Base-by-base conservation (phyloP, 257 asterid species). In the Knoxia roxburghii region DNA sequence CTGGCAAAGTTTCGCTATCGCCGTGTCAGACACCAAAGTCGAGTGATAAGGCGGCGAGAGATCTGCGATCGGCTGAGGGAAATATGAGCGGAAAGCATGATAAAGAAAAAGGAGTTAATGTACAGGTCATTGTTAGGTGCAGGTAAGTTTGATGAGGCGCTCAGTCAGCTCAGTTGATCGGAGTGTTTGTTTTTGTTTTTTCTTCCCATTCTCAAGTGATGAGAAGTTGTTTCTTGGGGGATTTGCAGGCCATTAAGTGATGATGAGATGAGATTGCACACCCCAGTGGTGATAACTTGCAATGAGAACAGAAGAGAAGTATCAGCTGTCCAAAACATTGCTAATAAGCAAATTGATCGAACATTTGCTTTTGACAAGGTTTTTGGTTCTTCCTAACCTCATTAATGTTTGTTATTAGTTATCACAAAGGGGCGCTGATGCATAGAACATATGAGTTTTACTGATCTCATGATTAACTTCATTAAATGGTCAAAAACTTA, bases 61-160 rank as follows among this genome's bases (percentile, higher is more conserved):
- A 89, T 92, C 93, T 93, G 61, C 87, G 98, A 93, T 85, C 86
- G 35, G 96, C 84, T 52, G 96, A 93, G 51, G 97, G 97, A 30
- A 81, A 75, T 72, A 73, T 80, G 78, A 93, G 81, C 20, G 98
- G 94, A 9, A 89, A 77, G 82, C 87, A 82, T 30, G 96, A 92
- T 68, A 87, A 78, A 79, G 95, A 86, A 33, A 87, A 88, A 83
- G 98, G 98, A 15, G 98, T 93, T 9, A 89, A 90, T 78, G 96
- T 93, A n/a, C 97, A 90, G 81, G 98, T 93, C 75, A 85, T 93
- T 73, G 89, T 93, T 13, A 87, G 98, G 27, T 93, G 98, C 98
- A 93, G 97, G 97, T 89, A 64, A 50, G 77, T 62, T n/a, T n/a
- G n/a, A 72, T 24, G 5, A 7, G 18, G 9, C 3, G 35, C 14